phyloP scores from a whole-genome alignment of 2,329 filamentous ascomycete species.

The Ophiostoma fasciatum region DNA sequence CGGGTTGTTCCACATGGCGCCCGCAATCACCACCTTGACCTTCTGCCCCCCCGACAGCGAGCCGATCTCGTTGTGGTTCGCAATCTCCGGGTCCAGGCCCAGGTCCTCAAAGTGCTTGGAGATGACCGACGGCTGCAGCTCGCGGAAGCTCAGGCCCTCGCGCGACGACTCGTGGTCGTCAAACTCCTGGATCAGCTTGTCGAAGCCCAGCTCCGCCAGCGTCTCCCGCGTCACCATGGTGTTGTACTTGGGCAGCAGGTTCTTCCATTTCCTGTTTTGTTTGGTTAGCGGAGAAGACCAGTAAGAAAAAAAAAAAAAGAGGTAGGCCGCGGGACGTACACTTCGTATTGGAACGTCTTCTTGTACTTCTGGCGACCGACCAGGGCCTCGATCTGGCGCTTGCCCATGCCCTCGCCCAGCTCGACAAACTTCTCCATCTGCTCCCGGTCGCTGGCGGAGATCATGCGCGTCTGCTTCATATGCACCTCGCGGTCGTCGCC shows the following conservation, averaged over 20 bases:
- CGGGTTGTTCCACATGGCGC: constrained; percentile 98
- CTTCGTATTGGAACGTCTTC: constrained; percentile 97
- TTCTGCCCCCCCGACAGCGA: constrained; percentile 94
- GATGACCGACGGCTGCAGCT: constrained; percentile 85
- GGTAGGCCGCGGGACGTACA: constrained; percentile 35
- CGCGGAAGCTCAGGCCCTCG: constrained; percentile 91
- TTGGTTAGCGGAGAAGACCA: constrained; percentile 4
- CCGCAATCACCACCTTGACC: constrained; percentile 95
- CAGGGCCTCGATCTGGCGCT: constrained; percentile 66
- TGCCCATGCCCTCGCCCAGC: constrained; percentile 65
- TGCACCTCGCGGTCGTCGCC: constrained; percentile 94
- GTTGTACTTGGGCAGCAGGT: constrained; percentile 84
- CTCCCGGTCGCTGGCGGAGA: constrained; percentile 69
- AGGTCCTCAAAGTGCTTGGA: constrained; percentile 97
- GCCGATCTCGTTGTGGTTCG: constrained; percentile 96
- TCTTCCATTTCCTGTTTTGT: constrained; percentile 64
- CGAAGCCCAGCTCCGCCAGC: constrained; percentile 68
- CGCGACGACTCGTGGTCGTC: constrained; percentile 98
- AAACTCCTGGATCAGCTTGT: constrained; percentile 92
- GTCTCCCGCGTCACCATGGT: constrained; percentile 87
- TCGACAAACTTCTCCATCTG: constrained; percentile 91
- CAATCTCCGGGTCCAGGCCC: constrained; percentile 91
- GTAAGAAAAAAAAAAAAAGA: neutral
- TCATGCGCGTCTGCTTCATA: constrained; percentile 89
- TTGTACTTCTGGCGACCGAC: constrained; percentile 98